Evolutionary conservation across 225 moss, liverwort and hornwort species (phyloP).

Genomic region (Rhytidiadelphus loreus): DNA sequence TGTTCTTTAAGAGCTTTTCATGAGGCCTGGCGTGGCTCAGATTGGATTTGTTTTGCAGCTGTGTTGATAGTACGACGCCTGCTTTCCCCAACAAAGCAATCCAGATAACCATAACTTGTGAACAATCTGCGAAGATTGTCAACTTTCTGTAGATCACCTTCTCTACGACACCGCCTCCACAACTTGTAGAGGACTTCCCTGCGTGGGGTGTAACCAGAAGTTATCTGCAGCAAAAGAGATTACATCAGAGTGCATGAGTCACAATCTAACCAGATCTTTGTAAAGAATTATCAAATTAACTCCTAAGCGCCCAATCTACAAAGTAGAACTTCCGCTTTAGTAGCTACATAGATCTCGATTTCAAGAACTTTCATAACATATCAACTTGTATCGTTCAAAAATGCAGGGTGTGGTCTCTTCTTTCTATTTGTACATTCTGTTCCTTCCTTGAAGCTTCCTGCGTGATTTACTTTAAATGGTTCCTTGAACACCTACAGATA

Average conservation of each 20-base stretch:
- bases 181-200: slow-evolving; percentile 36
- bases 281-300: neutral
- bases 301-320: neutral
- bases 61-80: slow-evolving; percentile 15
- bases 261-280: neutral
- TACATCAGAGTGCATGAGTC: neutral
- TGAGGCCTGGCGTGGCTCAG: neutral
- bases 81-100: slow-evolving; percentile 21
- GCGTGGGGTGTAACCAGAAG: slow-evolving; percentile 33
- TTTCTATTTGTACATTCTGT: neutral
- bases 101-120: slow-evolving; percentile 31
- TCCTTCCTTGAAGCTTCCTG: neutral
- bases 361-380: neutral
- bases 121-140: slow-evolving; percentile 10
- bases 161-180: slow-evolving; percentile 56
- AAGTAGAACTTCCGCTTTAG: neutral
- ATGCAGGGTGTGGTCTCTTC: neutral
- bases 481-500: neutral
- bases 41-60: neutral
- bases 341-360: neutral
- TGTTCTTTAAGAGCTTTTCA: neutral
- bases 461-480: neutral
- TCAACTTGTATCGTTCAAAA: neutral
- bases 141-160: slow-evolving; percentile 18
- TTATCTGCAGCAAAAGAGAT: slow-evolving; percentile 23